These are phyloP conservation scores for Iberis pinnata DNA, from an alignment of 345 rosid species.

Conservation along the genomic window DNA sequence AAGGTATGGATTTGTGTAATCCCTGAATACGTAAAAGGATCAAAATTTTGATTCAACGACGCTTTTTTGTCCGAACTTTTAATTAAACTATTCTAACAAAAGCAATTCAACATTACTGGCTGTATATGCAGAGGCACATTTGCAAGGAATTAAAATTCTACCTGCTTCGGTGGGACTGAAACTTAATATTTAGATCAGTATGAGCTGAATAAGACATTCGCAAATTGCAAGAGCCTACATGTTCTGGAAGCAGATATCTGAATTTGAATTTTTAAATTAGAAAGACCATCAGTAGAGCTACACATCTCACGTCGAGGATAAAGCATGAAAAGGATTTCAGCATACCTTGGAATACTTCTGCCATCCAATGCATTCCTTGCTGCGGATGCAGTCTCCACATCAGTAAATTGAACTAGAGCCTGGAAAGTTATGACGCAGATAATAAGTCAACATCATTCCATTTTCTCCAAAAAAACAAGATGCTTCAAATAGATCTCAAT, in stretches of 20 bases:
- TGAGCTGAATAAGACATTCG: slow-evolving; percentile 96
- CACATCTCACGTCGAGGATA: slow-evolving; percentile 1
- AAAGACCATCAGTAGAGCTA: slow-evolving; percentile 1
- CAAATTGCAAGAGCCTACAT: slow-evolving; percentile 63
- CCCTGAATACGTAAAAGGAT: slow-evolving; percentile 41
- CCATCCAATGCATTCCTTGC: slow-evolving; percentile 89
- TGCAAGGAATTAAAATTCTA: slow-evolving; percentile 30
- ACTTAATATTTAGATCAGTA: slow-evolving; percentile 92
- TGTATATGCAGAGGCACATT: not conserved
- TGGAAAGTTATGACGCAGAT: slow-evolving; percentile 28
- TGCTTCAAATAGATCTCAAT: slow-evolving; percentile 7
- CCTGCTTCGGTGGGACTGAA: slow-evolving; percentile 99
- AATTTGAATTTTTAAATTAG: slow-evolving; percentile 10
- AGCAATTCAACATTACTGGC: not conserved
- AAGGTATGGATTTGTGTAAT: slow-evolving; percentile 92
- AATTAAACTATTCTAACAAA: slow-evolving; percentile 1
- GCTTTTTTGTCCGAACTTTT: too few species aligned
- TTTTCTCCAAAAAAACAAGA: slow-evolving; percentile 7
- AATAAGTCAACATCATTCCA: slow-evolving; percentile 20
- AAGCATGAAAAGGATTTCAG: slow-evolving; percentile 1
- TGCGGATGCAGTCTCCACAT: slow-evolving; percentile 77
- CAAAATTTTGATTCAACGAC: slow-evolving; percentile 21
- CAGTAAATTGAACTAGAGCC: slow-evolving; percentile 92
- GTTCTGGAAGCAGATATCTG: slow-evolving; percentile 87
- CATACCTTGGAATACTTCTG: slow-evolving; percentile 86